phyloP scores from a whole-genome alignment of 23 red algal genomes.

The Gracilaria domingensis region DNA sequence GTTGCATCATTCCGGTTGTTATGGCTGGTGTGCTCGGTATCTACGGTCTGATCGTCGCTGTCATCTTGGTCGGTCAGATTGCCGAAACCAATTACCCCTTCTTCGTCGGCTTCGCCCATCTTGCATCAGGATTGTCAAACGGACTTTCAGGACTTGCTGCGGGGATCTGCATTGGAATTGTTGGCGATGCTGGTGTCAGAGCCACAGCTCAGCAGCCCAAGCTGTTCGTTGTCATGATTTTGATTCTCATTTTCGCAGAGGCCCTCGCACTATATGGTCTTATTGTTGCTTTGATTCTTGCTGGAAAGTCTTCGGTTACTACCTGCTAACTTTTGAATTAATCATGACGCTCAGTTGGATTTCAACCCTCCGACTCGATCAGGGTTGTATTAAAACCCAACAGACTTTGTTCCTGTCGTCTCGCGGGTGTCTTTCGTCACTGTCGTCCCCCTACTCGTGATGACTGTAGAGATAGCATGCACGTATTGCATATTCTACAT shows the following conservation, averaged over 20 bases:
- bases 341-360: slow-evolving; percentile 15
- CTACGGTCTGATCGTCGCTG: slow-evolving; percentile 98
- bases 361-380: background rate
- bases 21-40: slow-evolving; percentile 99
- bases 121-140: slow-evolving; percentile 90
- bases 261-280: slow-evolving; percentile 98
- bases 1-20: slow-evolving; percentile 97
- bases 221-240: slow-evolving; percentile 90
- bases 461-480: slow-evolving; percentile 40
- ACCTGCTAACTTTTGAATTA: slow-evolving; percentile 78
- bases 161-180: slow-evolving; percentile 98
- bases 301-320: slow-evolving; percentile 86
- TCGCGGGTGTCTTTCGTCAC: slow-evolving; percentile 33
- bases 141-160: slow-evolving; percentile 95
- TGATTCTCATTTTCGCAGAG: slow-evolving; percentile 95
- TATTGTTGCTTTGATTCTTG: slow-evolving; percentile 97
- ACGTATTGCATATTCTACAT: slow-evolving; percentile 2
- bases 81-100: slow-evolving; percentile 88
- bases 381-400: slow-evolving; percentile 8
- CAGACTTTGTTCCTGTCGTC: slow-evolving; percentile 15
- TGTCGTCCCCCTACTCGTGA: slow-evolving; percentile 19
- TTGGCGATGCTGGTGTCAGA: slow-evolving; percentile 98
- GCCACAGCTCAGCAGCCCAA: slow-evolving; percentile 97
- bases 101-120: slow-evolving; percentile 98
- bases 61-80: slow-evolving; percentile 93